Evolutionary conservation across 2,329 filamentous ascomycete genomes (phyloP), one percentile per base, ranked within the genome.

Genomic region (Aspergillus sp.): DNA sequence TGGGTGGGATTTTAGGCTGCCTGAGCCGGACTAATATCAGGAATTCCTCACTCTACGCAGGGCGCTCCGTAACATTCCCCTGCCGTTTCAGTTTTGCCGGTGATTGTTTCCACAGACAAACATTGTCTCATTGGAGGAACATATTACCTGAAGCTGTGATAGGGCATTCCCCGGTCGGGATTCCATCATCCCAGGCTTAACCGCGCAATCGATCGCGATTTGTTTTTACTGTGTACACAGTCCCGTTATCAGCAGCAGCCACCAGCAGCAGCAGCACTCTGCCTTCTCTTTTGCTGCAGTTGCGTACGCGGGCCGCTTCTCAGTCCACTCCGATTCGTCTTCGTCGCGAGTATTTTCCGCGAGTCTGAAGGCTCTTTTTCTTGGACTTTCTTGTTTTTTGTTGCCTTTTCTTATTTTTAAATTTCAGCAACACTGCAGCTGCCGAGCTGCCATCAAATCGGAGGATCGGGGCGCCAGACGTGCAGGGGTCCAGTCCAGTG

Each of bases 401-500:
- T 36, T 36, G 32, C 32, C 11, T 36, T 36, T 36, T 5, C 27
- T 21, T 32, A 48, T 11, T 36, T 53, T 21, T 41, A 39, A 30
- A 39, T 32, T 54, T 59, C 50, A 41, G 30, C 47, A 23, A 36
- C 25, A 38, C 32, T 17, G 8, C 39, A 25, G 49, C 50, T 47
- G 39, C 42, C 32, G 32, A 30, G 30, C 39, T 55, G 53, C 25
- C 13, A 25, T 25, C 53, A 25, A 38, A n/a, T 27, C 41, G 48
- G 49, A 48, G 57, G 42, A 30, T 57, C 54, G 27, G 19, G 27
- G 32, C 21, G 41, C 57, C 52, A 54, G 48, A 56, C 38, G 54
- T 63, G 61, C 59, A 63, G 61, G 59, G 58, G 54, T 57, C 50
- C 53, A 50, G 17, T 42, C 38, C 50, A 25, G 51, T 17, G 38